These are phyloP conservation scores for Trichophyton schoenleinii DNA, from an alignment of 2,329 filamentous ascomycete species.

Conservation along the genomic window DNA sequence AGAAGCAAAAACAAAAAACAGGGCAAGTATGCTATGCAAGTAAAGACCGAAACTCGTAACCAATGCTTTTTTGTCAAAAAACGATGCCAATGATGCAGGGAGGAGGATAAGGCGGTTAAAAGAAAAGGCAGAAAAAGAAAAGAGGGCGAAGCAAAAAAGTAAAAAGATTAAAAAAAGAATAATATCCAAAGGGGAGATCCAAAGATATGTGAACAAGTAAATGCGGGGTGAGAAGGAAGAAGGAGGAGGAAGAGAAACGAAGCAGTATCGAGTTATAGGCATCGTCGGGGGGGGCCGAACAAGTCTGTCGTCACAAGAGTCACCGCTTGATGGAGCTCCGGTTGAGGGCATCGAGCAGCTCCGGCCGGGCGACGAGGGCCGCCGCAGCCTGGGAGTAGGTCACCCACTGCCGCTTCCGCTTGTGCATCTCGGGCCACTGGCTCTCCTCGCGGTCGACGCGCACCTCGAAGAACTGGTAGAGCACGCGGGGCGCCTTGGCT, in stretches of 20 bases:
- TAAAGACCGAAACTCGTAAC: background rate
- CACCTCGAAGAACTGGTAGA: slow-evolving; percentile 56
- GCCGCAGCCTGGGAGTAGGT: slow-evolving; percentile 69
- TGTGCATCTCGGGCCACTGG: slow-evolving; percentile 89
- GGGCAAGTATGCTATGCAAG: background rate
- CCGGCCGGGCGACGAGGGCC: slow-evolving; percentile 63
- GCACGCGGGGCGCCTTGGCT: slow-evolving; percentile 53
- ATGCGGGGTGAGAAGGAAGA: background rate
- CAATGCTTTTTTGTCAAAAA: background rate
- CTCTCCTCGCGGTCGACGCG: slow-evolving; percentile 74
- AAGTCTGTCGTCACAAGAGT: background rate
- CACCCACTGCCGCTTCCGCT: slow-evolving; percentile 83
- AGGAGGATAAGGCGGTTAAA: slow-evolving; percentile 1
- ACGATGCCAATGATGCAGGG: background rate
- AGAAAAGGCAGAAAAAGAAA: background rate
- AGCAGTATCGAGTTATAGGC: background rate
- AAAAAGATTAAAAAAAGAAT: background rate
- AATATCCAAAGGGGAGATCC: background rate
- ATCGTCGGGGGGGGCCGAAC: background rate
- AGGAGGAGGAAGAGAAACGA: background rate
- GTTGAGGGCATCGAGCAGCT: slow-evolving; percentile 76
- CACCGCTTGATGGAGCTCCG: slow-evolving; percentile 56
- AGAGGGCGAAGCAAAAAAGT: no score
- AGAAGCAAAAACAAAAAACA: background rate
- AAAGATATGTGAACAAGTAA: background rate